phyloP scores from a whole-genome alignment of 148 eudicot species.

The Nepenthes gracilis region DNA sequence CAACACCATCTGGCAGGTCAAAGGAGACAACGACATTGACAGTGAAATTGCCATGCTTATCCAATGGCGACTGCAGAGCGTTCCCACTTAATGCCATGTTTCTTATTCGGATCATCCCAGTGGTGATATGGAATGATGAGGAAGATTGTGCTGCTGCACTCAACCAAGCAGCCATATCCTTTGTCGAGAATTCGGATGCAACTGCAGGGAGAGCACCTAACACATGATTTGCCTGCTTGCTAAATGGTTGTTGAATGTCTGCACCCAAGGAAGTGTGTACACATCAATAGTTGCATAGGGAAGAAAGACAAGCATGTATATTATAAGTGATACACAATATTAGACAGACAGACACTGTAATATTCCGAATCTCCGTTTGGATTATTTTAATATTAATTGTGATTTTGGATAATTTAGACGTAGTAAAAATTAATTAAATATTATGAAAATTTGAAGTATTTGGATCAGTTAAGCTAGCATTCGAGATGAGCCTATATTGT shows the following conservation, averaged over 20 bases:
- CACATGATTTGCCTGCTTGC: slow-evolving; percentile 43
- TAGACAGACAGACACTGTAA: too few species aligned
- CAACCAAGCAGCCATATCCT: slow-evolving; percentile 38
- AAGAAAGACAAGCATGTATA: not conserved
- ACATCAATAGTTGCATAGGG: too few species aligned
- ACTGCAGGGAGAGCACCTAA: slow-evolving; percentile 74
- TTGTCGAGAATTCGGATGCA: slow-evolving; percentile 73
- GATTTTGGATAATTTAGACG: too few species aligned
- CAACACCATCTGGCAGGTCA: slow-evolving; percentile 26
- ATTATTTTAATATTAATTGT: too few species aligned
- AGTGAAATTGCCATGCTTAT: slow-evolving; percentile 28
- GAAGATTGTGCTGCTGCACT: slow-evolving; percentile 40
- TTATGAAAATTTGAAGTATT: too few species aligned
- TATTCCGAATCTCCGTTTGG: too few species aligned
- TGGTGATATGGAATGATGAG: slow-evolving; percentile 39
- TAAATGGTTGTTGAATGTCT: slow-evolving; percentile 42
- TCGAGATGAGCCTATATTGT: too few species aligned
- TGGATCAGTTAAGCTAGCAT: too few species aligned
- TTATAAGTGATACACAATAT: not conserved
- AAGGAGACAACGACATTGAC: slow-evolving; percentile 51
- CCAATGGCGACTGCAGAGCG: slow-evolving; percentile 27
- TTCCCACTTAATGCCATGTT: slow-evolving; percentile 10
- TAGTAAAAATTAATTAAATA: too few species aligned
- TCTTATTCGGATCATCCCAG: slow-evolving; percentile 42
- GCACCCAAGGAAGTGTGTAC: slow-evolving; percentile 12